These are phyloP conservation scores for Saccharum hybrid DNA, from an alignment of 202 grass and related monocot genomes.

Conservation along the genomic window DNA sequence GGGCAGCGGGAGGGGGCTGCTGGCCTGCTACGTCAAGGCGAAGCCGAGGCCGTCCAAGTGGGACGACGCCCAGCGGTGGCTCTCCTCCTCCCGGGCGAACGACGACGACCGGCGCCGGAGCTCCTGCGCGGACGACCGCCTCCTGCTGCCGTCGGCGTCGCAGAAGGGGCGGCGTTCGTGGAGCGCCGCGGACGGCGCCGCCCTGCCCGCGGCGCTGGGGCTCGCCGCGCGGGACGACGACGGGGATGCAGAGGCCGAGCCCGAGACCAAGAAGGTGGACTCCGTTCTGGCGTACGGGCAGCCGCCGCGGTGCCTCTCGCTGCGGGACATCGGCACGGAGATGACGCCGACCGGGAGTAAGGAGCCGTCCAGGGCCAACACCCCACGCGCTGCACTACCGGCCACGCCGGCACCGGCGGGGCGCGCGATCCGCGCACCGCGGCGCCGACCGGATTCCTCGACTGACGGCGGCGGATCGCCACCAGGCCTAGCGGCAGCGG, in stretches of 20 bases:
- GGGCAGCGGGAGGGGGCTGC: slow-evolving; percentile 22
- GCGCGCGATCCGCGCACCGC: neutral
- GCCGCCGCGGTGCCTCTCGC: slow-evolving; percentile 24
- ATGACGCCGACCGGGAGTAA: slow-evolving; percentile 62
- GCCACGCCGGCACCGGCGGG: neutral
- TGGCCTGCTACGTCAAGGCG: slow-evolving; percentile 39
- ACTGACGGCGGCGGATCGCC: neutral
- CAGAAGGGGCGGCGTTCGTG: slow-evolving; percentile 43
- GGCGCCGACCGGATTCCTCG: neutral
- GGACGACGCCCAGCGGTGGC: slow-evolving; percentile 69
- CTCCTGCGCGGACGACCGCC: slow-evolving; percentile 51
- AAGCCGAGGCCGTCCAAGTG: slow-evolving; percentile 66
- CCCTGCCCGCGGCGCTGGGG: neutral
- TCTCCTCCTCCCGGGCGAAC: slow-evolving; percentile 34
- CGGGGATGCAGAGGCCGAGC: neutral
- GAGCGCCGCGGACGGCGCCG: slow-evolving; percentile 1
- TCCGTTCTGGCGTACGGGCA: slow-evolving; percentile 21
- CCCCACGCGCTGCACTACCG: slow-evolving; percentile 28
- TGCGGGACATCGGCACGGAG: slow-evolving; percentile 65
- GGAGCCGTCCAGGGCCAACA: slow-evolving; percentile 59
- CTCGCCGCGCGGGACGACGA: neutral
- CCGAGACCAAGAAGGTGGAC: slow-evolving; percentile 47
- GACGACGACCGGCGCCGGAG: slow-evolving; percentile 41
- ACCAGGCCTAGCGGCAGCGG: neutral
- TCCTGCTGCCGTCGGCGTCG: slow-evolving; percentile 40